phyloP scores from a whole-genome alignment of 2,329 filamentous ascomycete genomes.

The Ceratocystis lukuohia region DNA sequence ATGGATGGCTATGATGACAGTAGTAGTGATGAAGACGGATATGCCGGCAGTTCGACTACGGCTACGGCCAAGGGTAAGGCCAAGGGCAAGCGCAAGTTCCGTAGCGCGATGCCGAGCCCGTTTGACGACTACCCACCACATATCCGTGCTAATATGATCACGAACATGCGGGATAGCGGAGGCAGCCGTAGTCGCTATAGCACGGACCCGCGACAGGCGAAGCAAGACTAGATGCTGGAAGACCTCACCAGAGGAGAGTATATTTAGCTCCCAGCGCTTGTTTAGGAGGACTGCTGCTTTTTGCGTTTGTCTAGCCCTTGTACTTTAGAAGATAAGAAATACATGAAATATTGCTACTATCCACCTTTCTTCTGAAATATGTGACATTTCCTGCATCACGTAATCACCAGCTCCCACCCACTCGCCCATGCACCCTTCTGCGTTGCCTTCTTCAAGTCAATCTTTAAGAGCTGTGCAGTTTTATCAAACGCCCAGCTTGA shows the following conservation, averaged over 20 bases:
- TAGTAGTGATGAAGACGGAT: constrained; percentile 3
- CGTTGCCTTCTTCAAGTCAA: constrained; percentile 39
- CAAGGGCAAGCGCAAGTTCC: constrained; percentile 18
- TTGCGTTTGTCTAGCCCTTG: no score
- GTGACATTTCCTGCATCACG: background rate
- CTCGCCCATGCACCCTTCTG: constrained; percentile 43
- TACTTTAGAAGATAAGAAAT: no score
- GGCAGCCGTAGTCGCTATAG: background rate
- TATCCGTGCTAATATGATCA: constrained; percentile 22
- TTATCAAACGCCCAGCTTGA: constrained; percentile 35
- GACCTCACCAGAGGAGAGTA: background rate
- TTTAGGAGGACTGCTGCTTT: no score
- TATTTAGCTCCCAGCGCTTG: no score
- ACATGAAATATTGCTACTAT: no score
- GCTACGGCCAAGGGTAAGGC: background rate
- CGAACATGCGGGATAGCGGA: background rate
- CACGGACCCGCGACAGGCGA: background rate
- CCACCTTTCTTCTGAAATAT: no score
- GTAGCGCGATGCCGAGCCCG: constrained; percentile 12
- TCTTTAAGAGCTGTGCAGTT: constrained; percentile 34
- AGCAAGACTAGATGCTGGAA: background rate
- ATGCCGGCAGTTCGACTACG: background rate
- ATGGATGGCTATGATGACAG: constrained; percentile 17
- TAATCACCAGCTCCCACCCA: constrained; percentile 34
- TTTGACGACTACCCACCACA: constrained; percentile 19